Evolutionary conservation across 306 rosid species (phyloP).

Genomic region (peach (Prunus persica)): Prunus_persica_NCBIv2 NC_034010.1:23849001-23849500

Average conservation of each 20-base stretch:
- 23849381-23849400: neutral
- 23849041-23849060: neutral
- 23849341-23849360: neutral
- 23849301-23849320: neutral
- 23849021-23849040: neutral
- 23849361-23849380: constrained; percentile 6
- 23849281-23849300: neutral
- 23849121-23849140: constrained; percentile 3
- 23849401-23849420: neutral
- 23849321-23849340: neutral
- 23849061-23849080: neutral
- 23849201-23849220: neutral
- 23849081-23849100: neutral
- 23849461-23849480: neutral
- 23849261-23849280: neutral
- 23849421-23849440: neutral
- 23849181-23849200: constrained; percentile 4
- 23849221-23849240: neutral
- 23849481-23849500: neutral
- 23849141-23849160: neutral
- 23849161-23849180: neutral
- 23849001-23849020: neutral
- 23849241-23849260: neutral
- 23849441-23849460: neutral
- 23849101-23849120: constrained; percentile 8